Conservation (phyloP, 75 land plant genomes). For the Sequoia sempervirens region DNA sequence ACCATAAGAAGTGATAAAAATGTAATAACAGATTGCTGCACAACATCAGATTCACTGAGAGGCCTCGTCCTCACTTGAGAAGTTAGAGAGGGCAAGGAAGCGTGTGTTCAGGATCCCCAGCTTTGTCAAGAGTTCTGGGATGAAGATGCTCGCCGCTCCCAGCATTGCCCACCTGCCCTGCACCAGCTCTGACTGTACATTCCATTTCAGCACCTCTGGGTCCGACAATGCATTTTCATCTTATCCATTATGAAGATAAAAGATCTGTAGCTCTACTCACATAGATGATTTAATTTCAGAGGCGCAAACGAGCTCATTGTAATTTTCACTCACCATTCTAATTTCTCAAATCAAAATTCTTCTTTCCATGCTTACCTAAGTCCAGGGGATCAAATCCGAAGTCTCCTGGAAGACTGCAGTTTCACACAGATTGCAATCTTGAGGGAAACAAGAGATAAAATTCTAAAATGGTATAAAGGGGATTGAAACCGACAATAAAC, state of each 20-base stretch:
- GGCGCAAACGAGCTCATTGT: not conserved
- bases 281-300: not conserved
- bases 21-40: not conserved
- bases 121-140: conserved; percentile 90
- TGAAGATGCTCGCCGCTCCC: conserved; percentile 96
- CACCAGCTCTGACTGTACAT: conserved; percentile 74
- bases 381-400: conserved; percentile 88
- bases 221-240: conserved; percentile 66
- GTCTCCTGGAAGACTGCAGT: conserved; percentile 80
- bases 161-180: conserved; percentile 99
- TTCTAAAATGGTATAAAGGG: too few species aligned
- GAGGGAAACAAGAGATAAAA: not conserved
- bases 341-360: not conserved
- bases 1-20: not conserved
- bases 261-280: not conserved
- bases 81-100: conserved; percentile 13
- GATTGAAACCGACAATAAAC: not conserved
- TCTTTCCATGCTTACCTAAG: conserved; percentile 46
- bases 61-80: not conserved
- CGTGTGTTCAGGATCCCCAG: conserved; percentile 88
- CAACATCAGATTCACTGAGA: not conserved
- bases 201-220: conserved; percentile 77
- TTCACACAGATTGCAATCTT: not conserved
- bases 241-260: too few species aligned
- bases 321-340: not conserved